These are phyloP conservation scores for Populus tremula DNA, from an alignment of 345 rosid species.

Conservation along the genomic window DNA sequence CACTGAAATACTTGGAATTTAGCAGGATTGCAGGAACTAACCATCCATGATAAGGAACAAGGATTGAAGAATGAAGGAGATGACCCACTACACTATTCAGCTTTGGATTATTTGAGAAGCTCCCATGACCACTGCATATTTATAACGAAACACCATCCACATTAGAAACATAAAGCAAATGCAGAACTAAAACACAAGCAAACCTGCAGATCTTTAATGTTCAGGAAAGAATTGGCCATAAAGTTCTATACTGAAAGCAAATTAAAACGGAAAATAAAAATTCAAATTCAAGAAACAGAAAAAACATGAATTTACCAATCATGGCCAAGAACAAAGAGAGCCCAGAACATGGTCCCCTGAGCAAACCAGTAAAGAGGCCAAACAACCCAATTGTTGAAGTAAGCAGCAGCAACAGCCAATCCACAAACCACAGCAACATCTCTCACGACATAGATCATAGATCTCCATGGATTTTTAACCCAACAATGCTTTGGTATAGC, in stretches of 20 bases:
- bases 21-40: slow-evolving; percentile 29
- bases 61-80: slow-evolving; percentile 81
- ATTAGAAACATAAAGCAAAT: neutral
- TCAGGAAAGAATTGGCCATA: neutral
- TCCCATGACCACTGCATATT: slow-evolving; percentile 79
- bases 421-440: slow-evolving; percentile 65
- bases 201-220: neutral
- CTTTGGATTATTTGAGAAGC: slow-evolving; percentile 69
- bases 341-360: slow-evolving; percentile 99
- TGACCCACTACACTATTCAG: slow-evolving; percentile 81
- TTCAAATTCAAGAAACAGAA: neutral
- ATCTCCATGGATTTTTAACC: slow-evolving; percentile 84
- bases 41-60: slow-evolving; percentile 98
- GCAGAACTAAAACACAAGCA: neutral
- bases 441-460: slow-evolving; percentile 75
- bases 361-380: slow-evolving; percentile 94
- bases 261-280: neutral
- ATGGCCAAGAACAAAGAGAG: slow-evolving; percentile 93
- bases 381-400: slow-evolving; percentile 59
- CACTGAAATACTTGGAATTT: neutral
- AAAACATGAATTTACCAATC: slow-evolving; percentile 56
- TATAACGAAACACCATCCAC: slow-evolving; percentile 5
- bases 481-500: slow-evolving; percentile 94
- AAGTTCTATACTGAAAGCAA: neutral
- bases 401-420: slow-evolving; percentile 72